Conservation (phyloP, 2,329 filamentous ascomycete species). For the Dactylellina sp. region DNA sequence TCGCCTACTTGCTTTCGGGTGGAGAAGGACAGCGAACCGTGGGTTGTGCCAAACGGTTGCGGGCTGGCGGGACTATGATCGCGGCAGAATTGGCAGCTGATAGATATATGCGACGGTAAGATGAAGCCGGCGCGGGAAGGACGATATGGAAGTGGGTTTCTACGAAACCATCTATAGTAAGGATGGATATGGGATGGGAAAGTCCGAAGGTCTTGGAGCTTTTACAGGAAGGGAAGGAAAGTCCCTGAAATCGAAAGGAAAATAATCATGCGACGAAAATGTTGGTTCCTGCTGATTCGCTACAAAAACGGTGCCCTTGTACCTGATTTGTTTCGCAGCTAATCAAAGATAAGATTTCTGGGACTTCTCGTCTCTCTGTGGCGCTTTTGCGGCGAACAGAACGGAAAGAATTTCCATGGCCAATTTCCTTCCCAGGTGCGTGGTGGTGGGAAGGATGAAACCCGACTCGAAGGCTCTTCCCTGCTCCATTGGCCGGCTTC, state of each 20-base stretch:
- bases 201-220: constrained; percentile 26
- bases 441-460: constrained; percentile 55
- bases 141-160: constrained; percentile 9
- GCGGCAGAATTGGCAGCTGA: constrained; percentile 29
- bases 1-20: constrained; percentile 25
- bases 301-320: constrained; percentile 44
- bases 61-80: constrained; percentile 18
- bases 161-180: constrained; percentile 35
- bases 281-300: constrained; percentile 52
- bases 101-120: constrained; percentile 33
- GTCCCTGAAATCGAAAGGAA: constrained; percentile 55
- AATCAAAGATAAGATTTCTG: constrained; percentile 57
- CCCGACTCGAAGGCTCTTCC: constrained; percentile 44
- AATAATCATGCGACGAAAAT: constrained; percentile 51
- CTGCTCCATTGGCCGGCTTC: constrained; percentile 37
- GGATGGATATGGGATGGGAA: constrained; percentile 31
- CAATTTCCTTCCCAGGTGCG: constrained; percentile 54
- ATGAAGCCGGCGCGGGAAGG: constrained; percentile 36
- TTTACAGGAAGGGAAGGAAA: constrained; percentile 12
- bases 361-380: constrained; percentile 44
- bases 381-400: constrained; percentile 45
- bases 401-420: constrained; percentile 39
- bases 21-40: constrained; percentile 25
- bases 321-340: constrained; percentile 49
- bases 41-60: constrained; percentile 26